Evolutionary conservation across 2,329 filamentous ascomycete species (phyloP), one percentile per base, ranked within the genome.

Genomic region (Teratosphaeria zuluensis): DNA sequence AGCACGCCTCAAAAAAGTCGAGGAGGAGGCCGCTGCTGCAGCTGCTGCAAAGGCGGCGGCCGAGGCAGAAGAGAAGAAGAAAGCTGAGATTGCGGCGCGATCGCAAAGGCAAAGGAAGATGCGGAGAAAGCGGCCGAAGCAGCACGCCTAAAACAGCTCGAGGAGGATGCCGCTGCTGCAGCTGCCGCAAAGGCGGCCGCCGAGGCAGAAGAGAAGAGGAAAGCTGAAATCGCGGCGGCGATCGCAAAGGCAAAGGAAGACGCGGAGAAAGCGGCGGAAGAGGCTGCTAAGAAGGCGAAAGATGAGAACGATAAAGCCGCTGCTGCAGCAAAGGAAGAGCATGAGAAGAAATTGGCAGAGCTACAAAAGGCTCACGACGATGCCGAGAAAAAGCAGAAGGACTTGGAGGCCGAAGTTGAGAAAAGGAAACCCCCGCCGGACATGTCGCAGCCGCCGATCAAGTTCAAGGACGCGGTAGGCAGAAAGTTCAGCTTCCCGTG

Each of bases 401-500:
- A 75, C 51, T 72, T 76, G 6, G 77, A 79, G 60, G 76, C 76
- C 55, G 77, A 78, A 61, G 72, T 73, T 2, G 75, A 73, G 53
- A 78, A 77, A 57, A 76, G 75, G 56, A 77, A 64, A 73, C 80
- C 66, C 60, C 76, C 69, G 68, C 76, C 79, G 1, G 78, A 82
- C n/a, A 77, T 80, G 58, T 79, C 80, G 64, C 88, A 90, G 72
- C 79, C 85, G 51, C 89, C 89, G 2, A 89, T 96, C 72, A 87
- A 86, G 65, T 95, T 95, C 77, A 95, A 95, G 74, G 92, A 96
- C 71, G 91, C 91, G 0, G 85, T 96, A 16, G 89, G 90, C 33
- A 83, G 92, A 64, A 96, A 95, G 73, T 96, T 95, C 72, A 94
- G 85, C 74, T 96, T 96, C 69, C 92, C 92, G 1, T 96, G 87